These are phyloP conservation scores for Cordia subcordata DNA, from an alignment of 257 asterid genomes.

Conservation along the genomic window DNA sequence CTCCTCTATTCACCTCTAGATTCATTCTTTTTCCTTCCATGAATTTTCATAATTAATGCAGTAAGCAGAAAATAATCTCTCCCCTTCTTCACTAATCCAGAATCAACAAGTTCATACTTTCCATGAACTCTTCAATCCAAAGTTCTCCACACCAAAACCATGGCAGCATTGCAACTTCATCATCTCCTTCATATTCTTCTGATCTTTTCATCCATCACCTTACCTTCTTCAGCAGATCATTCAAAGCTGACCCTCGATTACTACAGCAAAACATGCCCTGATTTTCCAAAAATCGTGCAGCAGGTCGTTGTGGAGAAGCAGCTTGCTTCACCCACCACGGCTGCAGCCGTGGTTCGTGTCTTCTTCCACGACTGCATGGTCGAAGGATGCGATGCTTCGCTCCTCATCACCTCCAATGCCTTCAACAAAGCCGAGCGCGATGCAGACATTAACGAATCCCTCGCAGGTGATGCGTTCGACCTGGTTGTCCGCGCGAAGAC, in stretches of 20 bases:
- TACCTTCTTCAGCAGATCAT: conserved; percentile 19
- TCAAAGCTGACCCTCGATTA: conserved; percentile 42
- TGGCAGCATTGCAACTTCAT: conserved; percentile 24
- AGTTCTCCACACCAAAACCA: conserved; percentile 11
- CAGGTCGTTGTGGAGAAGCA: conserved; percentile 58
- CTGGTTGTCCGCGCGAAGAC: conserved; percentile 56
- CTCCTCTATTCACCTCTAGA: neutral
- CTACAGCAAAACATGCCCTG: conserved; percentile 66
- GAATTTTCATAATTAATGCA: neutral
- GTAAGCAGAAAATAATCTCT: neutral
- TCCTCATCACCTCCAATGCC: conserved; percentile 55
- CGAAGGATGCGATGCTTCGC: conserved; percentile 87
- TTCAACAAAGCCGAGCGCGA: conserved; percentile 60
- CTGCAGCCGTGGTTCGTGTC: conserved; percentile 80
- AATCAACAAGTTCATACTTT: neutral
- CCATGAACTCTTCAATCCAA: neutral
- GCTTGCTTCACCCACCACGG: conserved; percentile 61
- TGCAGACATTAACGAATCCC: conserved; percentile 53
- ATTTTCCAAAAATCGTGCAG: conserved; percentile 43
- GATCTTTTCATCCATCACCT: conserved; percentile 20
- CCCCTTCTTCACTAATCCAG: neutral
- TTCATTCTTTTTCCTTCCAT: neutral
- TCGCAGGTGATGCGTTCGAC: conserved; percentile 89
- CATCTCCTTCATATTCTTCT: conserved; percentile 23
- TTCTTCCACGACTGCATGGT: conserved; percentile 93